A percentile compares a stretch with the other conserved stretches of the same genome.
Conservation (phyloP, 192 early-diverging fungal genomes). For the Gryganskiella cystojenkinii region DNA sequence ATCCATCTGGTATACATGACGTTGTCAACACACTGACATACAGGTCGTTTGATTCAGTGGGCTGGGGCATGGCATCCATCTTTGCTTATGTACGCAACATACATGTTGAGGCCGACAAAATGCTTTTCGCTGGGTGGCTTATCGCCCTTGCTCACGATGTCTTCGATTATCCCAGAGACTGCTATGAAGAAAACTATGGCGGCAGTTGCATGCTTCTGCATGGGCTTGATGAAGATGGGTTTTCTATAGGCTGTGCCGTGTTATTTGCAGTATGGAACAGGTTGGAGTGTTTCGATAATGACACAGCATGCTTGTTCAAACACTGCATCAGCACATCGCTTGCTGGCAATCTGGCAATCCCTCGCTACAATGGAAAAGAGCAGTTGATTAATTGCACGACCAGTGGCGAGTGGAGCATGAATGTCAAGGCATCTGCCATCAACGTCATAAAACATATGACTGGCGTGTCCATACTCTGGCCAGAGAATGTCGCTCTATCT, state of each 20-base stretch:
- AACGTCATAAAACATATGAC: slow-evolving; percentile 6
- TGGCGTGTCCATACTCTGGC: slow-evolving; percentile 6
- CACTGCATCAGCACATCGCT: slow-evolving; percentile 7
- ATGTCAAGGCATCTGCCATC: slow-evolving; percentile 1
- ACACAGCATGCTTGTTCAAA: background rate
- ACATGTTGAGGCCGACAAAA: background rate
- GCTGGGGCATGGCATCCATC: background rate
- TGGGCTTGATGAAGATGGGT: slow-evolving; percentile 11
- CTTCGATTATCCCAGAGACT: slow-evolving; percentile 10
- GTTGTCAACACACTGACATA: slow-evolving; percentile 5
- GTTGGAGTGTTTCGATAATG: slow-evolving; percentile 2
- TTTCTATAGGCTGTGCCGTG: slow-evolving; percentile 7
- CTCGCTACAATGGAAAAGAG: slow-evolving; percentile 8
- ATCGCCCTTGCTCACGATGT: slow-evolving; percentile 2
- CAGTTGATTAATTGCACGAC: slow-evolving; percentile 2
- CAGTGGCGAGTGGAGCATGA: slow-evolving; percentile 6
- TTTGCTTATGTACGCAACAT: slow-evolving; percentile 1
- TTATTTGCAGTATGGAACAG: slow-evolving; percentile 12
- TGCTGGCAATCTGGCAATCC: slow-evolving; percentile 8
- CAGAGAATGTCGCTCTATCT: slow-evolving; percentile 6
- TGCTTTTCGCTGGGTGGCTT: slow-evolving; percentile 7
- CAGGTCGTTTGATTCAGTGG: slow-evolving; percentile 5
- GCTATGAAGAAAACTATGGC: slow-evolving; percentile 16
- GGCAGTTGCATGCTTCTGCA: slow-evolving; percentile 12
- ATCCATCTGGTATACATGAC: slow-evolving; percentile 5